These are phyloP conservation scores for Sporothrix pallida DNA, from an alignment of 2,329 filamentous ascomycete species.

Conservation along the genomic window DNA sequence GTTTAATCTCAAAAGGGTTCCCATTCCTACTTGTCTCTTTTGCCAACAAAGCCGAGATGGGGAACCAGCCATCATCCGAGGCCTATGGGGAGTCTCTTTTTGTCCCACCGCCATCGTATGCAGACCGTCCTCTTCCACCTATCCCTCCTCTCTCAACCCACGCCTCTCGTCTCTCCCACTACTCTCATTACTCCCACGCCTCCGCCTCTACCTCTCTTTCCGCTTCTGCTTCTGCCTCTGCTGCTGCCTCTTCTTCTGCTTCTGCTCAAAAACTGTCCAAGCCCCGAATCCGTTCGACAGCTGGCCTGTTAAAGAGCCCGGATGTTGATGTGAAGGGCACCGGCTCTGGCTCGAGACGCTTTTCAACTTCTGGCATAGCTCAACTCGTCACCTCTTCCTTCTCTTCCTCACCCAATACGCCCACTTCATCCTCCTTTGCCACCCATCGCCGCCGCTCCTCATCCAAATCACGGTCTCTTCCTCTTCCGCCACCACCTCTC, in stretches of 20 bases:
- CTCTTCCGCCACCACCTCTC: slow-evolving; percentile 13
- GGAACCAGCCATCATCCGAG: slow-evolving; percentile 57
- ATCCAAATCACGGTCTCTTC: slow-evolving; percentile 10
- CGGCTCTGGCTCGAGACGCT: slow-evolving; percentile 38
- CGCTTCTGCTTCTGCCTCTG: slow-evolving; percentile 20
- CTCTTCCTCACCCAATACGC: slow-evolving; percentile 36
- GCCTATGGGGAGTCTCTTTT: slow-evolving; percentile 44
- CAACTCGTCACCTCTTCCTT: slow-evolving; percentile 36
- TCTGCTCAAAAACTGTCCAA: slow-evolving; percentile 57
- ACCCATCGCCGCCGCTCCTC: neutral
- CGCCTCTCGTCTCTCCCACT: neutral
- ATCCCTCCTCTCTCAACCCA: slow-evolving; percentile 24
- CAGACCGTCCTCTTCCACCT: slow-evolving; percentile 38
- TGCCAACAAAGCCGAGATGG: slow-evolving; percentile 50
- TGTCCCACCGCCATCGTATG: neutral
- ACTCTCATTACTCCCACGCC: slow-evolving; percentile 14
- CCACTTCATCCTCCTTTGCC: slow-evolving; percentile 21
- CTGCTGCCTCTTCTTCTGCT: neutral
- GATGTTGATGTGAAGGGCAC: slow-evolving; percentile 45
- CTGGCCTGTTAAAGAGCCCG: slow-evolving; percentile 49
- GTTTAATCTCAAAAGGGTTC: slow-evolving; percentile 21
- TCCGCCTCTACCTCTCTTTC: slow-evolving; percentile 1
- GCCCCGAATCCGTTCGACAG: slow-evolving; percentile 52
- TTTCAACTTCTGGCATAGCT: slow-evolving; percentile 41
- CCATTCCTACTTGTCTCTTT: slow-evolving; percentile 30